These are phyloP conservation scores for Russula vinacea DNA, from an alignment of 768 basidiomycete genomes.

Conservation along the genomic window DNA sequence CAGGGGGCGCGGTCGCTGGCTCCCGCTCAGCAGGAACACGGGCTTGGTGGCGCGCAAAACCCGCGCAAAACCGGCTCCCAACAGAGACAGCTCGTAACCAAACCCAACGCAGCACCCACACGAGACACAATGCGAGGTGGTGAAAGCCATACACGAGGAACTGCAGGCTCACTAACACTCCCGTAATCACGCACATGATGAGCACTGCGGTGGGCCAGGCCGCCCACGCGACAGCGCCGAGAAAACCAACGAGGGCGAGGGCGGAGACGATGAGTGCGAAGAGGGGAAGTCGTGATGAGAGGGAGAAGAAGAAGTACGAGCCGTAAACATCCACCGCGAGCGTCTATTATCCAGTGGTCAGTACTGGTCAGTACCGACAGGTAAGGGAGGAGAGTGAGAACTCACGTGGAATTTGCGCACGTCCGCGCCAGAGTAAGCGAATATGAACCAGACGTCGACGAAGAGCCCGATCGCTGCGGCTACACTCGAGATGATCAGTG, in stretches of 20 bases:
- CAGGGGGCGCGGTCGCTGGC: background rate
- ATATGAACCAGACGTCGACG: constrained; percentile 61
- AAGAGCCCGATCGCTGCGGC: constrained; percentile 64
- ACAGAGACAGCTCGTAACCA: constrained; percentile 2
- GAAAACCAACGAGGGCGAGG: constrained; percentile 56
- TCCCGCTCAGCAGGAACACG: background rate
- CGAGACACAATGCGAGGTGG: constrained; percentile 13
- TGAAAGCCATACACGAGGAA: constrained; percentile 47
- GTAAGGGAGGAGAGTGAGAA: too few relatives aligned
- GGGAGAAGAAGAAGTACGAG: constrained; percentile 64
- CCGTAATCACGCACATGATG: constrained; percentile 54
- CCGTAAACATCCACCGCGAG: constrained; percentile 56
- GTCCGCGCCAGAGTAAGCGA: constrained; percentile 56
- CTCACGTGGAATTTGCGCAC: constrained; percentile 53
- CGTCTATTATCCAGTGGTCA: constrained; percentile 34
- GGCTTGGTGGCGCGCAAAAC: background rate
- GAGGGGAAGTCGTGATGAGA: constrained; percentile 61
- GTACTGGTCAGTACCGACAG: background rate
- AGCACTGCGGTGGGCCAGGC: constrained; percentile 64
- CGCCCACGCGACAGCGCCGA: constrained; percentile 57
- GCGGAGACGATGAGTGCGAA: constrained; percentile 58
- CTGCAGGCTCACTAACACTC: constrained; percentile 59
- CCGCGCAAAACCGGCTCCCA: background rate
- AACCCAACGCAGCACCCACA: constrained; percentile 16
- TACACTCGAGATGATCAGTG: constrained; percentile 57